Conservation (phyloP, 495 filamentous ascomycete genomes). For the Daldinia concentrica region DNA sequence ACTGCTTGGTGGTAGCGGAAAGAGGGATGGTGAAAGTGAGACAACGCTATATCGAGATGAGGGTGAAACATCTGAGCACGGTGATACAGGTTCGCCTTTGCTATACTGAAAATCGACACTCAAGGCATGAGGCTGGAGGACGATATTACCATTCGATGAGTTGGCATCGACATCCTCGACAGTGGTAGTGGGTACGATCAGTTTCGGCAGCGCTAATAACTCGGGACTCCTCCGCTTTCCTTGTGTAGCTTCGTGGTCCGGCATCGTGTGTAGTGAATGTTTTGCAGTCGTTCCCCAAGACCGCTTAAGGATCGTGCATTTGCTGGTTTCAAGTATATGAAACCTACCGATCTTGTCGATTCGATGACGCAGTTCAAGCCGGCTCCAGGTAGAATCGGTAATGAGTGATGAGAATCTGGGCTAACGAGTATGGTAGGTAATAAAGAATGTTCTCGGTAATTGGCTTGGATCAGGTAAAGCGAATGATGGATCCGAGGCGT, state of each 20-base stretch:
- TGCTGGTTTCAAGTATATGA: constrained; percentile 12
- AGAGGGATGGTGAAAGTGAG: constrained; percentile 40
- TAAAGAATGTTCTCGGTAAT: constrained; percentile 11
- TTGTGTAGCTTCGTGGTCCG: constrained; percentile 14
- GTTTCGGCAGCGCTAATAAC: constrained; percentile 25
- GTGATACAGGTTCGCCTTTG: constrained; percentile 29
- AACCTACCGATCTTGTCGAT: constrained; percentile 16
- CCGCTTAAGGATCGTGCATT: constrained; percentile 14
- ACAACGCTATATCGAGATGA: constrained; percentile 30
- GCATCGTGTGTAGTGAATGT: constrained; percentile 7
- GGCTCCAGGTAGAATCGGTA: constrained; percentile 18
- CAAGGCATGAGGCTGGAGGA: constrained; percentile 34
- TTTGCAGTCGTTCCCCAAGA: constrained; percentile 11
- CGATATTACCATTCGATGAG: neutral
- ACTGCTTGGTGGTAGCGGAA: constrained; percentile 33
- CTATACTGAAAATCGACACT: constrained; percentile 30
- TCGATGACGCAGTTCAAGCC: constrained; percentile 8
- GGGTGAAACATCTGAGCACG: constrained; percentile 19
- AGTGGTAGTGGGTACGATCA: constrained; percentile 16
- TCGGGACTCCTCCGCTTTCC: constrained; percentile 24
- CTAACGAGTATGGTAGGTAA: constrained; percentile 5
- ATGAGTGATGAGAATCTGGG: constrained; percentile 14
- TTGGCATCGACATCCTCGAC: neutral
- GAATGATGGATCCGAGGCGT: constrained; percentile 32
- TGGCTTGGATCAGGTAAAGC: constrained; percentile 21